Conservation (phyloP, 2,329 filamentous ascomycete species). For the Bertia moriformis region DNA sequence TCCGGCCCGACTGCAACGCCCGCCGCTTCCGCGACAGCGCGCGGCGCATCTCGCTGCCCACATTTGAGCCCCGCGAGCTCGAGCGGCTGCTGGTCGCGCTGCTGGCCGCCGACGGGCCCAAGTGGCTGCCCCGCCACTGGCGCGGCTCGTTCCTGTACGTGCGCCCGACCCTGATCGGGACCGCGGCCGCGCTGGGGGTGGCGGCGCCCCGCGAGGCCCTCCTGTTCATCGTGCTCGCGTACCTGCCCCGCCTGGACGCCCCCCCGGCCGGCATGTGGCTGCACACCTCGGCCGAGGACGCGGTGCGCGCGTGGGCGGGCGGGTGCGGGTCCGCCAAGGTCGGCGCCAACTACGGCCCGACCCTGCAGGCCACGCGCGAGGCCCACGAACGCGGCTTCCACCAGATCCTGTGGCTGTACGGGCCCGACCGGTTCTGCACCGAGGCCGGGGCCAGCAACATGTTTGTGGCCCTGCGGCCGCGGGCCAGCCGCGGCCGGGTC, state of each 20-base stretch:
- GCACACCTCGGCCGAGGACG: constrained; percentile 66
- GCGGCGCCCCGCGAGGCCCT: constrained; percentile 69
- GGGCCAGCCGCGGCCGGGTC: too few species aligned
- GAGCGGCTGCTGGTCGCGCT: constrained; percentile 62
- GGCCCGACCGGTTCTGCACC: constrained; percentile 62
- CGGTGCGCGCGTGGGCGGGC: constrained; percentile 81
- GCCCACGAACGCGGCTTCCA: constrained; percentile 62
- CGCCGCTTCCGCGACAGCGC: constrained; percentile 46
- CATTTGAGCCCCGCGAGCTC: constrained; percentile 57
- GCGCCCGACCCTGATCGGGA: constrained; percentile 75
- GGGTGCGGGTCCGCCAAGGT: constrained; percentile 88
- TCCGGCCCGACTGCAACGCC: constrained; percentile 63
- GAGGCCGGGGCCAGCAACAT: constrained; percentile 90
- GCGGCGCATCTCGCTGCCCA: constrained; percentile 58
- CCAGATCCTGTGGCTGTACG: constrained; percentile 91
- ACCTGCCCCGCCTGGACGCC: constrained; percentile 41
- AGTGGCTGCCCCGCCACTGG: constrained; percentile 62
- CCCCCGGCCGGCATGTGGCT: constrained; percentile 50
- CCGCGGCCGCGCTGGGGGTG: constrained; percentile 66
- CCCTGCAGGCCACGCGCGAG: constrained; percentile 62
- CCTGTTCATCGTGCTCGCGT: constrained; percentile 65
- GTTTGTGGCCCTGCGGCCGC: too few species aligned
- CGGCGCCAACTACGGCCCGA: constrained; percentile 84
- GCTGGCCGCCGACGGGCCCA: constrained; percentile 56
- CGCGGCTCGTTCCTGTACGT: constrained; percentile 68